Evolutionary conservation across 2,329 filamentous ascomycete species (phyloP), one percentile per base, ranked within the genome.

Genomic region (Aureobasidium musti): DNA sequence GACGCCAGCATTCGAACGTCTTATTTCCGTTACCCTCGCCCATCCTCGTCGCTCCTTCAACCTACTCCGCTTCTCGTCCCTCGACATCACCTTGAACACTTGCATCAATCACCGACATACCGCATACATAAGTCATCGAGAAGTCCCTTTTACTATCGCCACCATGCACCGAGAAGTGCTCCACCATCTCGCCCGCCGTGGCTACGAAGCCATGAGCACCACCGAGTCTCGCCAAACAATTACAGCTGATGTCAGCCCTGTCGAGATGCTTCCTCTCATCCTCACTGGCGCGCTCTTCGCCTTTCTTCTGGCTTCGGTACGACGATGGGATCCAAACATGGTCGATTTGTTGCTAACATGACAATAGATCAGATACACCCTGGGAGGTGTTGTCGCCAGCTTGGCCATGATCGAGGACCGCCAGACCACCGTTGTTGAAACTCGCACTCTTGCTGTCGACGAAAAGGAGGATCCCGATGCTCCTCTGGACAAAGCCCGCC

Each of bases 321-420:
- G 78, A 30, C 23, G 6, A 14, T 50, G 23, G 5, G 6, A 8
- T 30, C 73, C 11, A 13, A 11, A 1, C 13, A 11, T 49, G n/a
- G 6, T 61, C 41, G 41, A 23, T 21, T 26, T 3, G 43, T 61
- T 33, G 47, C 67, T 70, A 67, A 68, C 65, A 49, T 49, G 65
- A 64, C 30, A 26, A 56, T 57, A 75, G 73, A 70, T 77, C 68
- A 70, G 71, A 53, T 90, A 90, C 77, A 86, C 84, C 52, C 83
- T 87, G 70, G 83, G 83, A 66, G 77, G 82, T 66, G 80, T 91
- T 65, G 79, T 90, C 52, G 82, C 84, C 1, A 86, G 85, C 6
- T 82, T 91, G 49, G 82, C 86, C 68, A 86, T 87, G 78, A 81
- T 91, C 71, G 88, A 91, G 76, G 84, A 84, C 54, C 82, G 84